Base-by-base conservation (phyloP, 1,139 yeast genomes). In the Nadsonia commutata region DNA sequence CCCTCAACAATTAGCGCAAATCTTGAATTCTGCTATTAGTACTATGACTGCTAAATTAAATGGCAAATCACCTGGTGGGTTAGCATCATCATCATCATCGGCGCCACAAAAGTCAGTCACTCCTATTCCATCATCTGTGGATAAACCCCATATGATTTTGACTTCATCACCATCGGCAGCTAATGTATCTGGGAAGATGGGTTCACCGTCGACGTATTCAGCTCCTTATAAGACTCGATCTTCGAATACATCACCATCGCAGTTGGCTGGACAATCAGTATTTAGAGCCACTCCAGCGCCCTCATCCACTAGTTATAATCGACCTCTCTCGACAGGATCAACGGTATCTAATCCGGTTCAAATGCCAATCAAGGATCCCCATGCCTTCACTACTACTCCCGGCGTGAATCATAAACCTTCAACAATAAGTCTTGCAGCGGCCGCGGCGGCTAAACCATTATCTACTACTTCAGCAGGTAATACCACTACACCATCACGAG, bases 1-100 rank as follows among this genome's bases (percentile, higher is more conserved):
- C 46, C 95, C 95, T 1, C 83, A 80, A 48, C 94, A 84, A 58
- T 76, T 86, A 45, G 83, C 90, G 46, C 78, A 79, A 56, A 80
- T 86, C 47, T 66, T 86, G 52, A 88, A 84, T 27, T 81, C 83
- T 44, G 94, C 94, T 0, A 74, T 84, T 54, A 80, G 83, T 50
- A 83, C 57, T 51, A 60, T 48, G 46, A 54, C 49, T 40, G 51
- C 46, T 41, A 51, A 47, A 38, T 48, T 45, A 27, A 43, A 39
- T 13, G 41, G 40, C 2, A 39, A 41, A 40, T 31, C 23, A 11
- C n/a, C n/a, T n/a, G n/a, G n/a, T n/a, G n/a, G n/a, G n/a, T n/a
- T n/a, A n/a, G n/a, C n/a, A n/a, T 18, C 5, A 6, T n/a, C 43
- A 9, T 22, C 39, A 7, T 33, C 23, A 33, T 23, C 39, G n/a